A percentile compares a stretch with the other conserved stretches of the same genome.
Evolutionary conservation across 257 asterid species (phyloP).

Genomic region (Solanum piurae): DNA sequence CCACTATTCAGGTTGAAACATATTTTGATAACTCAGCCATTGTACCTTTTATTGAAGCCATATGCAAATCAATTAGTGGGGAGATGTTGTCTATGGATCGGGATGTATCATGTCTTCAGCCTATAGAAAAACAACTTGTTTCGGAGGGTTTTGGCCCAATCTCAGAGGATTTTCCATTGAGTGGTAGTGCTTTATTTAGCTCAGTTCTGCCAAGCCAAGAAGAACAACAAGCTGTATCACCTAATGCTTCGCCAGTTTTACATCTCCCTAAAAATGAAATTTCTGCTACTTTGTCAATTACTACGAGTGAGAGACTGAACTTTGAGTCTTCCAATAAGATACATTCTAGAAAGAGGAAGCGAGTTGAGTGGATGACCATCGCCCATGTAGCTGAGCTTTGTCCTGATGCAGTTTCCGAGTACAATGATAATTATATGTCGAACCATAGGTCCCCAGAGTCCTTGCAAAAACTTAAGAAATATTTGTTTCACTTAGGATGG

Average conservation of each 20-base stretch:
- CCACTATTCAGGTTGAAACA: conserved; percentile 7
- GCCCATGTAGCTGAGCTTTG: conserved; percentile 24
- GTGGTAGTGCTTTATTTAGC: background rate
- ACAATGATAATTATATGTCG: background rate
- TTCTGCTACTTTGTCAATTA: background rate
- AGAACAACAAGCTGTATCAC: conserved; percentile 8
- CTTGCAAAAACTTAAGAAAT: conserved; percentile 19
- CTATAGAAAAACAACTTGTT: conserved; percentile 3
- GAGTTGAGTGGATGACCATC: conserved; percentile 24
- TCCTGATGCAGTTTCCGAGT: conserved; percentile 31
- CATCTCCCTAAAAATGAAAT: conserved; percentile 6
- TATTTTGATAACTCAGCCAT: conserved; percentile 12
- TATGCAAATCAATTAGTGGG: background rate
- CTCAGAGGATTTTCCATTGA: background rate
- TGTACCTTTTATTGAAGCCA: conserved; percentile 14
- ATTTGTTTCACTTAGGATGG: conserved; percentile 51
- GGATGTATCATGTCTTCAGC: conserved; percentile 4
- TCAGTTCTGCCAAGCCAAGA: conserved; percentile 11
- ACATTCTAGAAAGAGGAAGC: background rate
- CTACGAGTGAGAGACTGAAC: background rate
- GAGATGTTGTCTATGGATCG: background rate
- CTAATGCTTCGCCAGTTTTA: conserved; percentile 8
- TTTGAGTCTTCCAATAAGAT: background rate
- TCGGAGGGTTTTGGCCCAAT: background rate
- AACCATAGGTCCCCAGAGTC: background rate